Conservation (phyloP, 768 basidiomycete species). For the Leccinum obscurum region DNA sequence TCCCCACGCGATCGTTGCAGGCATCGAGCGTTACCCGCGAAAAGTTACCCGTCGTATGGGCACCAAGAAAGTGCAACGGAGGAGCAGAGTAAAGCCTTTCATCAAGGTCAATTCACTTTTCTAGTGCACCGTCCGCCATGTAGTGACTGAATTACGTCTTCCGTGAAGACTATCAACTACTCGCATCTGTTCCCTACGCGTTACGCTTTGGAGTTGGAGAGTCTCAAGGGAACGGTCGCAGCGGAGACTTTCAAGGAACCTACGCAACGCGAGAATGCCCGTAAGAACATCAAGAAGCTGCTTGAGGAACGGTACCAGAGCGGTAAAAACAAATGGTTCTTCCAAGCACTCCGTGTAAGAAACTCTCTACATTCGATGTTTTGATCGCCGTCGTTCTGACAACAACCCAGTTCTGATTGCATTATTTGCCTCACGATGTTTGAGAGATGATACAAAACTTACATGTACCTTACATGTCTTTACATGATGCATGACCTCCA, state of each 20-base stretch:
- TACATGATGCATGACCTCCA: constrained; percentile 27
- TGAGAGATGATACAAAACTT: constrained; percentile 33
- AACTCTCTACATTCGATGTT: background rate
- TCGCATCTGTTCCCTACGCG: constrained; percentile 99
- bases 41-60: constrained; percentile 99
- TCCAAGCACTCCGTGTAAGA: constrained; percentile 78
- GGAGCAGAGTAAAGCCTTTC: constrained; percentile 99
- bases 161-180: constrained; percentile 85
- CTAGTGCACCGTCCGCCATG: background rate
- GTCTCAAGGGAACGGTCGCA: constrained; percentile 82
- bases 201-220: constrained; percentile 95
- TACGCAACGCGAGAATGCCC: constrained; percentile 89
- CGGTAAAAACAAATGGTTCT: constrained; percentile 99
- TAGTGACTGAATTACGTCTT: background rate
- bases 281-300: constrained; percentile 95
- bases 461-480: constrained; percentile 39
- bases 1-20: constrained; percentile 97
- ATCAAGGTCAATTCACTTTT: constrained; percentile 74
- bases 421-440: constrained; percentile 13
- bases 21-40: constrained; percentile 96
- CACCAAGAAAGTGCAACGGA: constrained; percentile 86
- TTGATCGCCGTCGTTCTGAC: background rate
- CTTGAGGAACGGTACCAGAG: constrained; percentile 91
- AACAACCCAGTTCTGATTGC: constrained; percentile 36
- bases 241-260: constrained; percentile 97